Evolutionary conservation across 345 rosid genomes (phyloP).

Genomic region (Erucastrum elatum): DNA sequence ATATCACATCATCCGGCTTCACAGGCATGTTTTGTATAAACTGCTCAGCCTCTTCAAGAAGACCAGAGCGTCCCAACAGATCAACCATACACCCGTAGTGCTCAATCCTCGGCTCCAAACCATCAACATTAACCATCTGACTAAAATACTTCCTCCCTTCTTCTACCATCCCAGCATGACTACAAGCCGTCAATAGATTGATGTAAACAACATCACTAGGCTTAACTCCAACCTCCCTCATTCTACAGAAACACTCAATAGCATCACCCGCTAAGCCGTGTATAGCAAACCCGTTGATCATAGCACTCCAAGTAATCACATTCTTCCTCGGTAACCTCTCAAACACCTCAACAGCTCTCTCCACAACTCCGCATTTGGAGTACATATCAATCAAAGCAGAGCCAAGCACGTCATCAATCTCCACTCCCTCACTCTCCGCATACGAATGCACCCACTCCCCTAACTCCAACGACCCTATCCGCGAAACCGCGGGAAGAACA

Average conservation of each 20-base stretch:
- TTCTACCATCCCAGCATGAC: slow-evolving; percentile 64
- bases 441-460: slow-evolving; percentile 77
- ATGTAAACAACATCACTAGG: slow-evolving; percentile 62
- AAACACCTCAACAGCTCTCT: slow-evolving; percentile 61
- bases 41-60: slow-evolving; percentile 62
- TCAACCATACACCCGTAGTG: slow-evolving; percentile 83
- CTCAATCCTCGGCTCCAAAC: slow-evolving; percentile 65
- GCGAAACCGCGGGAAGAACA: slow-evolving; percentile 60
- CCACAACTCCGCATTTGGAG: slow-evolving; percentile 67
- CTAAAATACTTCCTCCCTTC: slow-evolving; percentile 55
- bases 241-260: slow-evolving; percentile 48
- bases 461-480: slow-evolving; percentile 55
- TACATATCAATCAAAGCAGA: slow-evolving; percentile 81
- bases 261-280: slow-evolving; percentile 63
- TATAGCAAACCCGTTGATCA: slow-evolving; percentile 67
- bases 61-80: slow-evolving; percentile 62
- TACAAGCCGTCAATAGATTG: slow-evolving; percentile 61
- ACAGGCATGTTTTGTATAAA: slow-evolving; percentile 59
- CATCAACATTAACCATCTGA: slow-evolving; percentile 52
- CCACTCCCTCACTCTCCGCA: slow-evolving; percentile 47
- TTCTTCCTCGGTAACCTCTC: slow-evolving; percentile 50
- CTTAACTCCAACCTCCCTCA: slow-evolving; percentile 45
- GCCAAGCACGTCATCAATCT: slow-evolving; percentile 61
- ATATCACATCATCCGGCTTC: slow-evolving; percentile 59
- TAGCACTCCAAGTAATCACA: slow-evolving; percentile 61